Evolutionary conservation across 2,329 filamentous ascomycete species (phyloP).

Genomic region (Boeremia exigua): DNA sequence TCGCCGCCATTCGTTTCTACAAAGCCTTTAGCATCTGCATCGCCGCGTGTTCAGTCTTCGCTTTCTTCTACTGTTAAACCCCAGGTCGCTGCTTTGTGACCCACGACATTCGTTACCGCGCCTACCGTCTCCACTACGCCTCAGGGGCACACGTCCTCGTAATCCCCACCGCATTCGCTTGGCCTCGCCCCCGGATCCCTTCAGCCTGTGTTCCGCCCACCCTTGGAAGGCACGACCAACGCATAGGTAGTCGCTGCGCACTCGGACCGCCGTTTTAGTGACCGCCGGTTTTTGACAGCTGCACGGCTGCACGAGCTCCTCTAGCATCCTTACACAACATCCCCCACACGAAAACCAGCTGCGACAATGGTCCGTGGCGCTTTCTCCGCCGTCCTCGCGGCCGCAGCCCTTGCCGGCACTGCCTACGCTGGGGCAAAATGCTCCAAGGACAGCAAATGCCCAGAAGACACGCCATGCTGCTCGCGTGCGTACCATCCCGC

Average conservation of each 20-base stretch:
- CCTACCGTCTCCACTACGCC: slow-evolving; percentile 6
- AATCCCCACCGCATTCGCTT: slow-evolving; percentile 8
- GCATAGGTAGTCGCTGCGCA: background rate
- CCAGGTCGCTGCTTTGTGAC: slow-evolving; percentile 9
- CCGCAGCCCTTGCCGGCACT: slow-evolving; percentile 33
- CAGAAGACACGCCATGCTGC: slow-evolving; percentile 60
- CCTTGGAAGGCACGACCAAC: slow-evolving; percentile 3
- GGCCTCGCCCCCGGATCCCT: slow-evolving; percentile 6
- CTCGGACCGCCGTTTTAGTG: background rate
- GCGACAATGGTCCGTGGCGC: slow-evolving; percentile 39
- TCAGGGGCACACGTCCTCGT: slow-evolving; percentile 12
- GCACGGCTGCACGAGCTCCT: slow-evolving; percentile 21
- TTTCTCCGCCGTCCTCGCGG: slow-evolving; percentile 37
- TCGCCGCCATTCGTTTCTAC: slow-evolving; percentile 4
- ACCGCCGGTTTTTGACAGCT: slow-evolving; percentile 30
- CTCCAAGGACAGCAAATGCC: slow-evolving; percentile 65
- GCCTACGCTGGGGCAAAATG: slow-evolving; percentile 47
- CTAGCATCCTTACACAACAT: slow-evolving; percentile 43
- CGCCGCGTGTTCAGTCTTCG: slow-evolving; percentile 13
- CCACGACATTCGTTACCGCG: slow-evolving; percentile 13
- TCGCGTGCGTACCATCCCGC: slow-evolving; percentile 41
- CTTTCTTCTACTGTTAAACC: slow-evolving; percentile 4
- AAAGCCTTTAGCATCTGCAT: slow-evolving; percentile 5
- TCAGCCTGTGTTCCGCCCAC: slow-evolving; percentile 1
- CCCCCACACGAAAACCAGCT: slow-evolving; percentile 19